A percentile compares a stretch with the other conserved stretches of the same genome.
Conservation (phyloP, 2,329 filamentous ascomycete species). For the Teratosphaeria destructans region DNA sequence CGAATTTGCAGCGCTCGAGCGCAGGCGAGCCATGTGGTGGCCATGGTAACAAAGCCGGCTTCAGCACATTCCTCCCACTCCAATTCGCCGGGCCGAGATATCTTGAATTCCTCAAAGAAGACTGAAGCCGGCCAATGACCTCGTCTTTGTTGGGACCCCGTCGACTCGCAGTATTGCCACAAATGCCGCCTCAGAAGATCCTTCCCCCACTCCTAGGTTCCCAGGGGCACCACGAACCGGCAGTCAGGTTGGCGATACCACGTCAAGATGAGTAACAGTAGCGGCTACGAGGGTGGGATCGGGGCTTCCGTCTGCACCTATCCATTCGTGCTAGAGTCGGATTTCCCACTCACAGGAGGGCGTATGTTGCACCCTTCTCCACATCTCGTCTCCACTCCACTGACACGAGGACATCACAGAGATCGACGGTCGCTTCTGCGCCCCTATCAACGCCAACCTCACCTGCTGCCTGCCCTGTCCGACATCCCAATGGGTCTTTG, state of each 20-base stretch:
- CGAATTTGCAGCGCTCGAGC: background rate
- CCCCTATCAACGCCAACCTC: slow-evolving; percentile 33
- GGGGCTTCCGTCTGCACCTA: background rate
- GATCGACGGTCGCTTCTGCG: slow-evolving; percentile 42
- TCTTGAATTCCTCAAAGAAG: background rate
- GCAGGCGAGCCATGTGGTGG: background rate
- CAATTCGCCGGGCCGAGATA: background rate
- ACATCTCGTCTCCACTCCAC: background rate
- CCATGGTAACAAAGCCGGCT: background rate
- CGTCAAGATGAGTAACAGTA: background rate
- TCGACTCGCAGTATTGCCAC: background rate
- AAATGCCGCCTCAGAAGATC: background rate
- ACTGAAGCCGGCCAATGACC: background rate
- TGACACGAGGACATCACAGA: slow-evolving; percentile 24
- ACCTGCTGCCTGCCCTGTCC: slow-evolving; percentile 80
- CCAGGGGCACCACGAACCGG: background rate
- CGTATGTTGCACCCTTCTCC: background rate
- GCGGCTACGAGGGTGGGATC: background rate
- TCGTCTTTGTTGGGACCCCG: background rate
- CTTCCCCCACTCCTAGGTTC: background rate
- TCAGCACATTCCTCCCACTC: background rate
- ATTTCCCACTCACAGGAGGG: background rate
- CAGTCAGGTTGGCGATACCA: background rate
- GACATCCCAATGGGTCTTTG: slow-evolving; percentile 60
- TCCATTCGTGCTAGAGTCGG: background rate